Evolutionary conservation across 176 grass and related monocot genomes (phyloP).

Genomic region (Bolboschoenus planiculmis): DNA sequence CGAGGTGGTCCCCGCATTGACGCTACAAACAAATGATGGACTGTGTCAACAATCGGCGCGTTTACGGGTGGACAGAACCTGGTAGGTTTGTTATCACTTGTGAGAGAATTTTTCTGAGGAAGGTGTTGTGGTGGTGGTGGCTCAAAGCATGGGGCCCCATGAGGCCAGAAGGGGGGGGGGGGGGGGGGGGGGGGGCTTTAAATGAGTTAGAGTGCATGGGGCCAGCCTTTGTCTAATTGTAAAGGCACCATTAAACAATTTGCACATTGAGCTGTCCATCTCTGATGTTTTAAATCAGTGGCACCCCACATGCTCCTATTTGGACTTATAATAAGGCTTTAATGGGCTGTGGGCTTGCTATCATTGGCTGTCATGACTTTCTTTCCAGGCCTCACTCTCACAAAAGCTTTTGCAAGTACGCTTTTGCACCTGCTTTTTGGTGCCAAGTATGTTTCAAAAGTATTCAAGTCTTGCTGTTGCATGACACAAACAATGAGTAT

Average conservation of each 20-base stretch:
- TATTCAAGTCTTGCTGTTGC: too few relatives aligned
- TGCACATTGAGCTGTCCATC: slow-evolving; percentile 16
- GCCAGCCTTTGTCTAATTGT: slow-evolving; percentile 24
- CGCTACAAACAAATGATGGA: slow-evolving; percentile 12
- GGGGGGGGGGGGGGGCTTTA: background rate
- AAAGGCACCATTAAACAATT: slow-evolving; percentile 20
- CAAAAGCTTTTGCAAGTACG: background rate
- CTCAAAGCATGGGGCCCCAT: background rate
- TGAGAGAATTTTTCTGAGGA: slow-evolving; percentile 16
- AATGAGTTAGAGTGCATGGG: slow-evolving; percentile 23
- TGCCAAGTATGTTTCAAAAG: background rate
- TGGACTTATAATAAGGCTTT: background rate
- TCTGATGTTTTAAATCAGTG: slow-evolving; percentile 7
- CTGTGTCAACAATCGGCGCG: slow-evolving; percentile 5
- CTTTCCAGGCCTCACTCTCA: background rate
- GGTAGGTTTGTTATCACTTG: slow-evolving; percentile 29
- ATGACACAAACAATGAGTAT: background rate
- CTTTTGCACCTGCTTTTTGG: slow-evolving; percentile 4
- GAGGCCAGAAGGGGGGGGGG: background rate
- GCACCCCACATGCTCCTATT: background rate
- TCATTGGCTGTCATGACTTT: background rate
- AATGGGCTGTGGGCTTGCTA: slow-evolving; percentile 7
- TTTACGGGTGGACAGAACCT: slow-evolving; percentile 4
- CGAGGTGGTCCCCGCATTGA: slow-evolving; percentile 7
- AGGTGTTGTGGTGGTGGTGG: slow-evolving; percentile 6